Base-by-base conservation (phyloP, 2,329 filamentous ascomycete species). In the Aspergillus costaricaensis region DNA sequence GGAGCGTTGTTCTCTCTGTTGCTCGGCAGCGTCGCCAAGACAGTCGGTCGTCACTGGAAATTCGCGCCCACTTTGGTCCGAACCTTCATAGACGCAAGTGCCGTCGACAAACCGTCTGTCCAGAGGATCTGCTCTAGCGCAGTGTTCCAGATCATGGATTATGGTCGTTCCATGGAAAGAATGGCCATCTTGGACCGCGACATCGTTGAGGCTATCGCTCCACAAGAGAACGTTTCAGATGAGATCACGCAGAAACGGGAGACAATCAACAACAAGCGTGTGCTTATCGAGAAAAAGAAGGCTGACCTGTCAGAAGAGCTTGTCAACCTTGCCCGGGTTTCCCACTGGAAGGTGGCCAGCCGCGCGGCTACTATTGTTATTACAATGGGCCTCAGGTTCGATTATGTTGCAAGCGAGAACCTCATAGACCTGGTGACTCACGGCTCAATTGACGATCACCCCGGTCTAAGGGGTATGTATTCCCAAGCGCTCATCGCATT, bases 311-410 rank as follows among this genome's bases (percentile, higher is more conserved):
- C 93, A 0, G 81, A 91, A 57, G 92, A 98, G 73, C 82, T 99
- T 32, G 89, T 93, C 4, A 86, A 90, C 61, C 80, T 89, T 61
- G 91, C 92, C 1, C 88, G 87, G 68, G 86, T 86, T 3, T 91
- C 92, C 0, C 96, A 99, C 72, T 99, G 95, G 95, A 98, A 96
- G 80, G 93, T 96, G 68, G 94, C 94, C 5, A 92, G 88, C 54
- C 85, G 94, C 27, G 96, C 93, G 59, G 91, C 91, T 9, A 90
- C 96, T 38, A 95, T 99, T 73, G 91, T 96, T 4, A 87, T 94
- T 59, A 96, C 95, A 62, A 84, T 97, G 63, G 94, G 92, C 59
- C 86, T 97, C 64, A 88, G 95, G n/a, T 96, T 98, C 69, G 90
- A 97, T 66, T 90, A 87, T 17, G 86, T 99, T 63, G 92, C 92